phyloP scores from a whole-genome alignment of 345 rosid genomes.

The Eucalyptus coolabah region DNA sequence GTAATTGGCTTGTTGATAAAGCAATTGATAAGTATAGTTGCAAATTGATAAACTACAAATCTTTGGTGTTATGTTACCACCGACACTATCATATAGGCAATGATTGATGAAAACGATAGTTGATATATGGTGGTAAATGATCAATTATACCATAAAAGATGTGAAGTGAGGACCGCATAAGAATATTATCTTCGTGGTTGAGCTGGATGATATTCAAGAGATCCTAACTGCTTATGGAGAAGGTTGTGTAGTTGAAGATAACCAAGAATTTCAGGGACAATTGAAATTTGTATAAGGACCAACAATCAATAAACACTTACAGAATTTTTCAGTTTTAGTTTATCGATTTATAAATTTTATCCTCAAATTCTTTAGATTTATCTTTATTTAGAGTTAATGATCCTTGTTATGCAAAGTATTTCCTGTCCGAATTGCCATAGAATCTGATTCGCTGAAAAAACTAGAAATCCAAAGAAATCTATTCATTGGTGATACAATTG shows the following conservation, averaged over 20 bases:
- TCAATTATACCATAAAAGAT: not conserved
- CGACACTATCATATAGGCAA: rapidly evolving
- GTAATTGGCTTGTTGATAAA: not conserved
- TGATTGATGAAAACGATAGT: not conserved
- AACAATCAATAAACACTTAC: too few relatives aligned
- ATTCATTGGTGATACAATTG: too few relatives aligned
- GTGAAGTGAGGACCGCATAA: not conserved
- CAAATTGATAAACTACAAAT: not conserved
- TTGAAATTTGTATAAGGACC: not conserved
- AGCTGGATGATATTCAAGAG: not conserved
- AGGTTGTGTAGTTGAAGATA: not conserved
- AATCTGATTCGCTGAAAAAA: too few relatives aligned
- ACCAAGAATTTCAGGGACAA: not conserved
- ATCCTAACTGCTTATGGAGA: not conserved
- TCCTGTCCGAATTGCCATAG: too few relatives aligned
- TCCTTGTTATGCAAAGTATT: too few relatives aligned
- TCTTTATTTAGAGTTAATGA: too few relatives aligned
- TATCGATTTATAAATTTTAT: too few relatives aligned
- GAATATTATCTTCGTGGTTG: too few relatives aligned
- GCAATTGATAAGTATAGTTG: not conserved
- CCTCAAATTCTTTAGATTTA: too few relatives aligned
- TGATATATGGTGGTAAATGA: not conserved
- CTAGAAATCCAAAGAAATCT: not conserved
- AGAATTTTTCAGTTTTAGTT: too few relatives aligned
- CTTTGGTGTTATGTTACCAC: not conserved